A percentile compares a stretch with the other conserved stretches of the same genome.
Conservation (phyloP, 257 asterid species). For the Penstemon eatonii region DNA sequence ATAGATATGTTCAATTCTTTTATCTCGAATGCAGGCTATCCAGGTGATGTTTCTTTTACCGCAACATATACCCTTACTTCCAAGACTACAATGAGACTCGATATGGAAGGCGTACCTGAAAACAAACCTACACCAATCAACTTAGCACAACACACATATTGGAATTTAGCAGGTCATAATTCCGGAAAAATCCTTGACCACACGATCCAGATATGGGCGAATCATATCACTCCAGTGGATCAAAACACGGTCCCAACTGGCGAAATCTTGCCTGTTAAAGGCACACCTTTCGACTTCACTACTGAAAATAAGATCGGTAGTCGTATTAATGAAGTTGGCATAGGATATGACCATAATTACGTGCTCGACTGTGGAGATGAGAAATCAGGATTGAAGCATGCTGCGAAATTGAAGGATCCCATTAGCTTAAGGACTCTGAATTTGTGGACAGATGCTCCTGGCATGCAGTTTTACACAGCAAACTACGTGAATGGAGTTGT, state of each 20-base stretch:
- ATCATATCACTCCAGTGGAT: slow-evolving; percentile 80
- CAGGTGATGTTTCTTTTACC: slow-evolving; percentile 73
- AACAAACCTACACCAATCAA: slow-evolving; percentile 83
- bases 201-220: slow-evolving; percentile 69
- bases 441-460: slow-evolving; percentile 92
- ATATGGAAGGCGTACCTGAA: slow-evolving; percentile 87
- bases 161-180: slow-evolving; percentile 87
- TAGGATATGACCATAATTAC: slow-evolving; percentile 93
- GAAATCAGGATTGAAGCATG: slow-evolving; percentile 71
- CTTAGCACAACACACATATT: slow-evolving; percentile 94
- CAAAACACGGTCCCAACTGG: slow-evolving; percentile 79
- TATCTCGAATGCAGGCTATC: slow-evolving; percentile 66
- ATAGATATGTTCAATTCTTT: slow-evolving; percentile 9
- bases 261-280: slow-evolving; percentile 71
- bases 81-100: slow-evolving; percentile 78
- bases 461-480: slow-evolving; percentile 95
- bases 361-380: slow-evolving; percentile 76
- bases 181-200: slow-evolving; percentile 75
- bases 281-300: slow-evolving; percentile 88
- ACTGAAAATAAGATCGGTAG: slow-evolving; percentile 64
- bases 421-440: slow-evolving; percentile 74
- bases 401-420: slow-evolving; percentile 79
- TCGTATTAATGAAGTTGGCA: slow-evolving; percentile 70
- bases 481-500: slow-evolving; percentile 70
- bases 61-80: slow-evolving; percentile 78